These are phyloP conservation scores for Pythium angustatum DNA, from an alignment of 352 stramenopile species.

Conservation along the genomic window DNA sequence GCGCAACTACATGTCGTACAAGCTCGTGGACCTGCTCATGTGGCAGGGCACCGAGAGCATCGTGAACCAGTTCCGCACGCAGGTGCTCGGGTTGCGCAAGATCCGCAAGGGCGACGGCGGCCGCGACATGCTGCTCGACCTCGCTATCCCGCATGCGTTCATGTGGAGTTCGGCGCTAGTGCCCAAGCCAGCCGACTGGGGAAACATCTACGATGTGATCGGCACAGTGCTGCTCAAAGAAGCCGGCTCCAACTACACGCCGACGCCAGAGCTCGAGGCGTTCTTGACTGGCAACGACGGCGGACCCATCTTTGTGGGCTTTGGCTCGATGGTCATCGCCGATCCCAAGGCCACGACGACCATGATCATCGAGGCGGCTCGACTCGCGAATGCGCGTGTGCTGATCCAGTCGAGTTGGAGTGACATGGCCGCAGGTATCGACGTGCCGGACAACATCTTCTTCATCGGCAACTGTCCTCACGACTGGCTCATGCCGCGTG, in stretches of 20 bases:
- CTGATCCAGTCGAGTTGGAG: slow-evolving; percentile 92
- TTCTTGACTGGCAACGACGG: slow-evolving; percentile 67
- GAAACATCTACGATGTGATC: slow-evolving; percentile 84
- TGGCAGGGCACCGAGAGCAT: slow-evolving; percentile 68
- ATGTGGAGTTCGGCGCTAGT: slow-evolving; percentile 90
- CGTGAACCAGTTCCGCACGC: slow-evolving; percentile 80
- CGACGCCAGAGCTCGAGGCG: slow-evolving; percentile 50
- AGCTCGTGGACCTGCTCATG: slow-evolving; percentile 84
- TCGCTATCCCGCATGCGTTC: slow-evolving; percentile 83
- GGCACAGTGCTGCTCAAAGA: slow-evolving; percentile 73
- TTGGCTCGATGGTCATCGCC: slow-evolving; percentile 92
- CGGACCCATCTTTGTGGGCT: slow-evolving; percentile 92
- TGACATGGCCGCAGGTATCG: slow-evolving; percentile 57
- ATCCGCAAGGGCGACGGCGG: slow-evolving; percentile 65
- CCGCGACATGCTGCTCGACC: slow-evolving; percentile 56
- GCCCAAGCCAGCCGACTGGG: slow-evolving; percentile 90
- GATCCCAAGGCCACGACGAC: slow-evolving; percentile 65
- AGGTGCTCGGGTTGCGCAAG: slow-evolving; percentile 57
- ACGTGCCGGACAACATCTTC: slow-evolving; percentile 56
- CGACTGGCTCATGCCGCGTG: slow-evolving; percentile 91
- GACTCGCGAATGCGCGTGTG: slow-evolving; percentile 64
- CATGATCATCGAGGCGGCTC: slow-evolving; percentile 87
- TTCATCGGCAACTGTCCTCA: slow-evolving; percentile 78
- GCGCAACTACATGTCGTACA: slow-evolving; percentile 87
- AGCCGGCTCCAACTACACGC: slow-evolving; percentile 45